Conservation (phyloP, 169 alveolate species). For the Ophryocystis elektroscirrha region DNA sequence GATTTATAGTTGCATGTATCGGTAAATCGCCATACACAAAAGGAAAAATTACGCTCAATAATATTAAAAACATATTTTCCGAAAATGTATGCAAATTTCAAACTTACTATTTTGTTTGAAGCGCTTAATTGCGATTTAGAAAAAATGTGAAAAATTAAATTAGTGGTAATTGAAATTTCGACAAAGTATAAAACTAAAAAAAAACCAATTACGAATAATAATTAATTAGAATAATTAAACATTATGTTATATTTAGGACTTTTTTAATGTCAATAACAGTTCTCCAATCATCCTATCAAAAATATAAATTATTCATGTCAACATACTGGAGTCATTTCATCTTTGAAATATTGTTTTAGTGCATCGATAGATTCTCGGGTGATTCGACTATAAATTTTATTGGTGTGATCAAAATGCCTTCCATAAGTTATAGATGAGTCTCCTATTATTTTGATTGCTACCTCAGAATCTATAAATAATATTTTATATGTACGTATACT, state of each 20-base stretch:
- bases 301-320: background rate
- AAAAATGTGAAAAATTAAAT: background rate
- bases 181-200: background rate
- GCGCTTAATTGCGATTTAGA: too few relatives aligned
- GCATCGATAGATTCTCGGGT: slow-evolving; percentile 29
- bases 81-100: too few relatives aligned
- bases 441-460: slow-evolving; percentile 52
- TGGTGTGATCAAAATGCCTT: slow-evolving; percentile 62
- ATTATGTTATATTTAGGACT: slow-evolving; percentile 7
- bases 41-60: too few relatives aligned
- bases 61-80: too few relatives aligned
- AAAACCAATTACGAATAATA: background rate
- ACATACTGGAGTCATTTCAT: slow-evolving; percentile 19
- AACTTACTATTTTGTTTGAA: too few relatives aligned
- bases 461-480: too few relatives aligned
- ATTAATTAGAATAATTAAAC: background rate
- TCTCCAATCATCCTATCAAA: slow-evolving; percentile 24
- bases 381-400: slow-evolving; percentile 11
- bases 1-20: too few relatives aligned
- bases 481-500: too few relatives aligned
- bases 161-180: background rate
- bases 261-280: slow-evolving; percentile 24
- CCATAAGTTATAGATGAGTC: slow-evolving; percentile 73
- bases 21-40: too few relatives aligned
- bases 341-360: slow-evolving; percentile 30